Evolutionary conservation across 2,329 filamentous ascomycete species (phyloP).

Genomic region (Venturia aucupariae): DNA sequence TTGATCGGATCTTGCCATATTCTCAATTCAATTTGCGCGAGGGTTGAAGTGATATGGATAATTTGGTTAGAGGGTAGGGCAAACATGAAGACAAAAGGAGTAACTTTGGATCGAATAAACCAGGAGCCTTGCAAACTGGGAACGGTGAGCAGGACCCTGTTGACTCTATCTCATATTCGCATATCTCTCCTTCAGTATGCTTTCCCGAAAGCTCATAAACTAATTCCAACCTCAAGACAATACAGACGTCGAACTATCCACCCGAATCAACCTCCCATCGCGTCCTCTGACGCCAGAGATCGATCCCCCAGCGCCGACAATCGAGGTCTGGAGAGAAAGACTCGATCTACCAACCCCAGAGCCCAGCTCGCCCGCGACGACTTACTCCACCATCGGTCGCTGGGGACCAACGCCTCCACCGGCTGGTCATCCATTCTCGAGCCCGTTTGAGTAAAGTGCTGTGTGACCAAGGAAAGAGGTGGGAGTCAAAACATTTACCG

Average conservation of each 20-base stretch:
- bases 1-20: not conserved
- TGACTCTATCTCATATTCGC: not conserved
- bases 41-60: not conserved
- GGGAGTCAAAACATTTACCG: not conserved
- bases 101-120: not conserved
- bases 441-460: not conserved
- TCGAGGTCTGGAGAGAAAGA: conserved; percentile 13
- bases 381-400: not conserved
- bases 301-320: conserved; percentile 13
- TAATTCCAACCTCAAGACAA: not conserved
- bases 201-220: not conserved
- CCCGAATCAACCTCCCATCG: conserved; percentile 4
- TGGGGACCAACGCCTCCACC: conserved; percentile 1
- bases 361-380: not conserved
- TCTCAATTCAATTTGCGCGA: not conserved
- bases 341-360: conserved; percentile 3
- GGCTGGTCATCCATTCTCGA: not conserved
- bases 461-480: not conserved
- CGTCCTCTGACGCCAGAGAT: conserved; percentile 14
- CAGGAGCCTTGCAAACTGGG: conserved; percentile 2
- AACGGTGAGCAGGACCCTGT: conserved; percentile 7
- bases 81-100: not conserved
- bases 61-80: not conserved
- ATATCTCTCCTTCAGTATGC: not conserved
- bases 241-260: not conserved